phyloP scores from a whole-genome alignment of 495 filamentous ascomycete species.

The Terfezia claveryi region DNA sequence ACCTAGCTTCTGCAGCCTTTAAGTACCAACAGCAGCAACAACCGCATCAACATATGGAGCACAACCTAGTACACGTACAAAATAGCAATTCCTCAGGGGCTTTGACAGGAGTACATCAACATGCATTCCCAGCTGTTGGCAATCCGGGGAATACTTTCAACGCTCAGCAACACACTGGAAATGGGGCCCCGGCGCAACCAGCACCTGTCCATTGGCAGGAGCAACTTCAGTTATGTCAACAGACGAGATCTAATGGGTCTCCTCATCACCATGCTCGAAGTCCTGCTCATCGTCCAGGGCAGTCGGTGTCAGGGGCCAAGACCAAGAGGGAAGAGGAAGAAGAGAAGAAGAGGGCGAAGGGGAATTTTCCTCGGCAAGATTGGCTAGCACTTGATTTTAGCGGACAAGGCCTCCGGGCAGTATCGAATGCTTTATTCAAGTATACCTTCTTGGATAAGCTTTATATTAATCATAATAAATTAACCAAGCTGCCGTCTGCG shows the following conservation, averaged over 20 bases:
- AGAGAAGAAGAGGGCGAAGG: slow-evolving; percentile 38
- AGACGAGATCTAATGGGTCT: slow-evolving; percentile 40
- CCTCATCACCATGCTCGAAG: slow-evolving; percentile 45
- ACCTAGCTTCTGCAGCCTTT: slow-evolving; percentile 10
- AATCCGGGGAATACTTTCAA: slow-evolving; percentile 30
- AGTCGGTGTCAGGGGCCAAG: slow-evolving; percentile 18
- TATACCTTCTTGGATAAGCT: slow-evolving; percentile 76
- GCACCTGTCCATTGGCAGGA: slow-evolving; percentile 49
- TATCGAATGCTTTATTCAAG: slow-evolving; percentile 54
- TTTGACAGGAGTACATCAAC: slow-evolving; percentile 44
- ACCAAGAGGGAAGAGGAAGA: slow-evolving; percentile 35
- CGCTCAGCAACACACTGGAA: slow-evolving; percentile 56
- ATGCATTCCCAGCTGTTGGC: slow-evolving; percentile 54
- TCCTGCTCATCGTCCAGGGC: slow-evolving; percentile 17
- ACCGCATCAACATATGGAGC: slow-evolving; percentile 29
- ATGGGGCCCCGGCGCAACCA: slow-evolving; percentile 38
- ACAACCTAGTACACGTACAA: slow-evolving; percentile 34
- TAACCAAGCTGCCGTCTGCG: slow-evolving; percentile 47
- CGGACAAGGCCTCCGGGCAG: slow-evolving; percentile 68
- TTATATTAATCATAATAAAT: slow-evolving; percentile 76
- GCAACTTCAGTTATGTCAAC: slow-evolving; percentile 56
- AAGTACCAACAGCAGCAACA: slow-evolving; percentile 42
- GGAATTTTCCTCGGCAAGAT: slow-evolving; percentile 46
- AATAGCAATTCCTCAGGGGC: slow-evolving; percentile 44
- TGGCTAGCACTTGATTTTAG: slow-evolving; percentile 86